Conservation (phyloP, 1,284 basidiomycete genomes). For the Marasmius tenuissimus region DNA sequence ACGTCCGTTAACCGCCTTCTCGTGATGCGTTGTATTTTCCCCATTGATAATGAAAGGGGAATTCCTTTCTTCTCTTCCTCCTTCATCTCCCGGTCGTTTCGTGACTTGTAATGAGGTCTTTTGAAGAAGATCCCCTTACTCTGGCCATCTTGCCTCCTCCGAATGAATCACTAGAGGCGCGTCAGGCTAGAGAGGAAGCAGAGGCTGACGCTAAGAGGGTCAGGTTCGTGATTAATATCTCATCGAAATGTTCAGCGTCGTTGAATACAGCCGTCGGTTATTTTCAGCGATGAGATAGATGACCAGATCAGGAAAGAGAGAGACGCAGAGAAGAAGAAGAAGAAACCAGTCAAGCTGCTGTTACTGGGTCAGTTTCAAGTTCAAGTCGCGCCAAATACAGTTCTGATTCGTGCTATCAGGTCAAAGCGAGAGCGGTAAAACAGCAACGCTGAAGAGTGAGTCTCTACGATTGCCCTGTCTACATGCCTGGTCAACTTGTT, state of each 20-base stretch:
- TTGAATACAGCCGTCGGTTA: background rate
- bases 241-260: background rate
- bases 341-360: conserved; percentile 58
- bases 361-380: conserved; percentile 43
- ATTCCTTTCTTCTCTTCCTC: conserved; percentile 1
- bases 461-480: conserved; percentile 2
- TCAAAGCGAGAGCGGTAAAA: conserved; percentile 71
- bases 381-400: background rate
- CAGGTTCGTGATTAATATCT: conserved; percentile 9
- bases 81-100: background rate
- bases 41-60: conserved; percentile 10
- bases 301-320: conserved; percentile 59
- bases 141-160: conserved; percentile 56
- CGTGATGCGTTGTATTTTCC: conserved; percentile 1
- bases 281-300: conserved; percentile 65
- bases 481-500: conserved; percentile 2
- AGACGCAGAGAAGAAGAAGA: conserved; percentile 52
- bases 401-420: conserved; percentile 27
- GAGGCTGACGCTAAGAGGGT: conserved; percentile 61
- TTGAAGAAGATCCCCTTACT: conserved; percentile 59
- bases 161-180: conserved; percentile 54
- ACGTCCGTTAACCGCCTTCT: conserved; percentile 2
- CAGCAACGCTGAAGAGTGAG: conserved; percentile 42
- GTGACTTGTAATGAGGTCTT: conserved; percentile 4
- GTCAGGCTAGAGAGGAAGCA: conserved; percentile 47